These are phyloP conservation scores for Ceratocystis colombiana DNA, from an alignment of 2,329 filamentous ascomycete genomes.

Conservation along the genomic window DNA sequence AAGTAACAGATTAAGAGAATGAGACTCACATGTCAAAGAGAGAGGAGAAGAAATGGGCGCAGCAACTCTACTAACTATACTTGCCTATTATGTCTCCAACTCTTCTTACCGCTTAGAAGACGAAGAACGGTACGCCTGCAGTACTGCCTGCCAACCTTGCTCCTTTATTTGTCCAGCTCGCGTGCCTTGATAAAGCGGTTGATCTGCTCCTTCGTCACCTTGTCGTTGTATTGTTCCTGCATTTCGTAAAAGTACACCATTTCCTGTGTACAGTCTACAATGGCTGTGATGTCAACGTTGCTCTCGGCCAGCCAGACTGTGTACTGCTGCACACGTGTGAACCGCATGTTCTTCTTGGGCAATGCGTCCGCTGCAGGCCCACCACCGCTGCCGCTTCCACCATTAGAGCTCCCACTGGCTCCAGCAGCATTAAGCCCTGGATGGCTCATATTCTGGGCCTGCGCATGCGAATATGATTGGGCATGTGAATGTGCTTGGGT, in stretches of 20 bases:
- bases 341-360: constrained; percentile 22
- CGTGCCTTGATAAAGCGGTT: constrained; percentile 50
- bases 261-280: constrained; percentile 85
- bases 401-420: not conserved
- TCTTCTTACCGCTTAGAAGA: not conserved
- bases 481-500: constrained; percentile 15
- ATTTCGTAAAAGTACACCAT: constrained; percentile 79
- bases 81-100: no score
- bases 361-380: not conserved
- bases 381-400: constrained; percentile 25
- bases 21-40: not conserved
- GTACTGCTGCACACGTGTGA: constrained; percentile 47
- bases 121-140: not conserved
- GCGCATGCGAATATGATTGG: not conserved
- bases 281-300: constrained; percentile 69
- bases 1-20: not conserved
- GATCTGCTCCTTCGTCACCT: constrained; percentile 48
- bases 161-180: constrained; percentile 42
- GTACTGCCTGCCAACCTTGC: not conserved
- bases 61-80: not conserved
- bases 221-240: constrained; percentile 52
- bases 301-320: constrained; percentile 78
- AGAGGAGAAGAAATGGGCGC: not conserved
- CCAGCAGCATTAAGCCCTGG: not conserved
- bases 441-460: constrained; percentile 1